Evolutionary conservation across 306 rosid genomes (phyloP).

Genomic region (Cicer bijugum): DNA sequence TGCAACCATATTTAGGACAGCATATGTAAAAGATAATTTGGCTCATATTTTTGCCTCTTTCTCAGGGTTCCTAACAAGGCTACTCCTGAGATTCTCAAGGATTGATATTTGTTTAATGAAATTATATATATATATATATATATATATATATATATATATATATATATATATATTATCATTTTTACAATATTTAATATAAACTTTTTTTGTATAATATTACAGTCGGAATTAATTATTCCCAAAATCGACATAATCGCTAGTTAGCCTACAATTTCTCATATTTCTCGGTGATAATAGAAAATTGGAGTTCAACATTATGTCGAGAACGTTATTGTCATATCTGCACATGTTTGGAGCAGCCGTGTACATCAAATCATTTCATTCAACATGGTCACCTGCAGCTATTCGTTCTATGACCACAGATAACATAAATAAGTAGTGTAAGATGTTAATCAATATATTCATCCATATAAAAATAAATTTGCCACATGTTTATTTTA

Average conservation of each 20-base stretch:
- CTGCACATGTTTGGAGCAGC: slow-evolving; percentile 38
- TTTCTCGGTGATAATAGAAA: slow-evolving; percentile 9
- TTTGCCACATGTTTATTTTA: too few relatives aligned
- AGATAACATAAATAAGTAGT: not conserved
- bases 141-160: not conserved
- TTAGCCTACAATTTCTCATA: slow-evolving; percentile 39
- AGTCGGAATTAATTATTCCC: slow-evolving; percentile 52
- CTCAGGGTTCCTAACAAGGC: not conserved
- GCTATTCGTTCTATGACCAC: slow-evolving; percentile 47
- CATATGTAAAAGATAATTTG: slow-evolving; percentile 11
- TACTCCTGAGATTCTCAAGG: not conserved
- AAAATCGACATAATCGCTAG: slow-evolving; percentile 50
- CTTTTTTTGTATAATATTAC: not conserved
- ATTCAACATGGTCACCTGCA: slow-evolving; percentile 45
- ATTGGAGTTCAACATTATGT: not conserved
- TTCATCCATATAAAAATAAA: too few relatives aligned
- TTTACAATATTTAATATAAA: not conserved
- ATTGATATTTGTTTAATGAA: not conserved
- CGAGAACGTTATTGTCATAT: slow-evolving; percentile 50
- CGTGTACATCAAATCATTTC: slow-evolving; percentile 32
- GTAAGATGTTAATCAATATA: too few relatives aligned
- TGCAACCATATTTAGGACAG: slow-evolving; percentile 42
- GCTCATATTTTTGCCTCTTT: slow-evolving; percentile 39
- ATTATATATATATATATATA: not conserved
- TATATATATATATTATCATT: not conserved